Evolutionary conservation across 139 green algal genomes (phyloP), one percentile per base, ranked within the genome.

Genomic region (Picochlorum costavermella): DNA sequence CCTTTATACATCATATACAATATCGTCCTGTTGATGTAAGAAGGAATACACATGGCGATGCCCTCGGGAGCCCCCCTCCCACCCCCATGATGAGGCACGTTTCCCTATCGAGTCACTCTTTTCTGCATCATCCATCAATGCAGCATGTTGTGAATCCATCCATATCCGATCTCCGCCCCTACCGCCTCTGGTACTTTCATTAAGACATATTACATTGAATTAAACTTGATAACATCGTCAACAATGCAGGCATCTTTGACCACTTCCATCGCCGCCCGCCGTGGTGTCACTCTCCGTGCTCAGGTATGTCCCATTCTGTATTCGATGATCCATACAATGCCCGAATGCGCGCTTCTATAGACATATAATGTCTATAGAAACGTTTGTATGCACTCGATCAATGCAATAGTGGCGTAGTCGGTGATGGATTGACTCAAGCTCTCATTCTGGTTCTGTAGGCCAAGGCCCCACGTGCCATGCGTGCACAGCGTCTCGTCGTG

Each of bases 391-490:
- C 33, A 40, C 33, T 40, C 33, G 33, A 40, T 40, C 33, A 40
- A 40, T 40, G 49, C 10, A 29, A 10, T 56, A 20, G 13, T 28
- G 17, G 6, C 49, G 10, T 11, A 6, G 13, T 37, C 0, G 17
- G 23, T 30, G 14, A 17, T 6, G 5, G 11, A n/a, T 59, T 59
- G 50, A 9, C 12, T 59, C 50, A 59, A 59, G 20, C 50, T 13
- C 25, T 31, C 12, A 33, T 59, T 33, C 50, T 59, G 25, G 17
- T 29, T 31, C 17, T 64, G 53, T 56, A 76, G 70, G 70, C 70
- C 46, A 63, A 75, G 69, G 62, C 64, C 20, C 61, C 70, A 13
- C 70, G 63, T 51, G 63, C 70, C 44, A 55, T 72, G 62, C 63
- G 63, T n/a, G 70, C 70, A 2, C 56, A 67, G 56, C 70, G 70